Evolutionary conservation across 148 eudicot species (phyloP).

Genomic region (Camellia japonica): DNA sequence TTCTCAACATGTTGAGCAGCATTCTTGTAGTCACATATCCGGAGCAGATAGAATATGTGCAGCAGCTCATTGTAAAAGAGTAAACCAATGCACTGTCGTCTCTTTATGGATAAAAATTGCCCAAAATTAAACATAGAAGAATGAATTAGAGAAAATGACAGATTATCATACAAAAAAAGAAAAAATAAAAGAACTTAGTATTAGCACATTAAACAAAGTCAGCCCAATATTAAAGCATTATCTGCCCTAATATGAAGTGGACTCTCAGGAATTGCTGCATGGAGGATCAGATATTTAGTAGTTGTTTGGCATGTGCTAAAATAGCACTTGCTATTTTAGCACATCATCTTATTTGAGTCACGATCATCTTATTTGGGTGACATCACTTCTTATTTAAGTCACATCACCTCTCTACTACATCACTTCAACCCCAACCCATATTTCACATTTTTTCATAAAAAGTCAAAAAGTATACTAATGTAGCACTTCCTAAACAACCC

Average conservation of each 20-base stretch:
- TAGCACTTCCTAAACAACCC: too few species aligned
- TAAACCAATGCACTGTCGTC: slow-evolving; percentile 77
- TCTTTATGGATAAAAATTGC: slow-evolving; percentile 32
- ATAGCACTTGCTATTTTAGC: too few species aligned
- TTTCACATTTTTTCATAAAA: too few species aligned
- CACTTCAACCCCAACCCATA: too few species aligned
- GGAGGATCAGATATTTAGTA: too few species aligned
- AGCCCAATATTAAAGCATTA: background rate
- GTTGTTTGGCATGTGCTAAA: too few species aligned
- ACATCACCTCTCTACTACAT: too few species aligned
- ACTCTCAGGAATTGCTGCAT: too few species aligned
- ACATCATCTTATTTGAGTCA: too few species aligned
- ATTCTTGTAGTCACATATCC: slow-evolving; percentile 90
- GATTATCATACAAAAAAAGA: background rate
- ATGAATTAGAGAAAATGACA: slow-evolving; percentile 6
- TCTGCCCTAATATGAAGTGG: background rate
- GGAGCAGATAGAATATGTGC: slow-evolving; percentile 85
- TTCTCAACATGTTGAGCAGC: slow-evolving; percentile 78
- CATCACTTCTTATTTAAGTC: too few species aligned
- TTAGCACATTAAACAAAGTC: background rate
- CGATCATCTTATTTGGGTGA: too few species aligned
- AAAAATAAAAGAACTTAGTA: background rate
- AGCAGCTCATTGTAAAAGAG: slow-evolving; percentile 82
- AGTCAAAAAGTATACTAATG: too few species aligned
- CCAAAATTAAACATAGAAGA: slow-evolving; percentile 1